Evolutionary conservation across 2,329 filamentous ascomycete genomes (phyloP), one percentile per base, ranked within the genome.

Genomic region (Gliomastix tumulicola): DNA sequence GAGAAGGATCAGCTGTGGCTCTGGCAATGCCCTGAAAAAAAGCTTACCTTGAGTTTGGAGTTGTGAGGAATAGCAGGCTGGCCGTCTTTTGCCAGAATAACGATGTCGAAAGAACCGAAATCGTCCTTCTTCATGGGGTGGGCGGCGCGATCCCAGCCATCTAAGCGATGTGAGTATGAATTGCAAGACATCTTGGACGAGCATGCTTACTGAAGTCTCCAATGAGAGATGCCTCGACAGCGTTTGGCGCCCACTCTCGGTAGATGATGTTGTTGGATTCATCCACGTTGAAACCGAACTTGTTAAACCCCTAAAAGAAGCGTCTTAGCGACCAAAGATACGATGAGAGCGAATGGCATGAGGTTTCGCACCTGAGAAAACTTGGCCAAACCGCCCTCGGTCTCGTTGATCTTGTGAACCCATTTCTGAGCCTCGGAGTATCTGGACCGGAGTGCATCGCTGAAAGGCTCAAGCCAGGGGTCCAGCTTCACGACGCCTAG

Each of bases 161-260:
- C 85, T 89, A 36, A 34, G 27, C 12, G 32, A 35, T 22, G 15
- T 8, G 10, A 13, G 9, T 15, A 20, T 32, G n/a, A 18, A 32
- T 13, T 5, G 17, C 13, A 6, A 21, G 31, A 8, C n/a, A n/a
- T n/a, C n/a, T n/a, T n/a, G 15, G 15, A 20, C 12, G 16, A 34
- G 17, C n/a, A 28, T 11, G 56, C 80, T 48, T 68, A 89, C 84
- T 98, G 71, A 97, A 98, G 49, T 97, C 92, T 43, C 92, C 92
- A 49, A 94, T 83, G 36, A 98, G 74, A 56, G 81, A 88, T 34
- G 92, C 92, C 53, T 84, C 73, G 28, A 78, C 69, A 37, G 88
- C 90, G 67, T 88, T 94, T 19, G 92, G 89, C 2, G 92, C 92
- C 92, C 92, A 98, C 73, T 98, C 92, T 49, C 88, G 77, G 62